Base-by-base conservation (phyloP, 768 basidiomycete genomes). In the Gyrodon lividus region DNA sequence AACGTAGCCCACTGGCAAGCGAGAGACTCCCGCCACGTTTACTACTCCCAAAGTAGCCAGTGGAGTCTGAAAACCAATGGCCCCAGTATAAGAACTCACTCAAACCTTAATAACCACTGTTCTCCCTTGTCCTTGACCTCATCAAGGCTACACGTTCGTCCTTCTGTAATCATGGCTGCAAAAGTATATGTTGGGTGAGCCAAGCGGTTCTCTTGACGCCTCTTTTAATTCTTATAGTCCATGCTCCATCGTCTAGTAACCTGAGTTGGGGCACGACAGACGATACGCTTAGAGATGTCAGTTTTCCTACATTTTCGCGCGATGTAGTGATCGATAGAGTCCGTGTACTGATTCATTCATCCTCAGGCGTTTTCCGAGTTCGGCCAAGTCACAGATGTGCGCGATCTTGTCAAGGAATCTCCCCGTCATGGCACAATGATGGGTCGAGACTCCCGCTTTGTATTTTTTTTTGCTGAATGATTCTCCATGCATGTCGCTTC, bases 331-430 rank as follows among this genome's bases (percentile, higher is more conserved):
- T 57, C 58, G 46, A 47, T 38, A 31, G 2, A 20, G 10, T n/a
- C 45, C 19, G 12, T 46, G 10, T 13, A 39, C 48, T 49, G 10
- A 4, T 28, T 46, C 13, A n/a, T 53, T 19, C 46, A 55, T 51
- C 24, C 23, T 26, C 24, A 78, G 74, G 72, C 72, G 6, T 82
- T 82, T 71, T 55, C 61, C 39, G 42, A 64, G 13, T 77, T 59
- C 62, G 80, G 80, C 52, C 46, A 68, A 33, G 72, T 82, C 59
- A 44, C 68, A 52, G 80, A 82, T 75, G 80, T 82, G 68, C 67
- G 80, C 74, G 56, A 59, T 67, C 59, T 57, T 53, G 58, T 57
- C 58, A 49, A n/a, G 62, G 60, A 59, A 50, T 70, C 67, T 58
- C 55, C 56, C 59, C 51, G 46, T 68, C 67, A 58, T 60, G 35